phyloP scores from a whole-genome alignment of 768 basidiomycete genomes.

The Amanita polypyramis region DNA sequence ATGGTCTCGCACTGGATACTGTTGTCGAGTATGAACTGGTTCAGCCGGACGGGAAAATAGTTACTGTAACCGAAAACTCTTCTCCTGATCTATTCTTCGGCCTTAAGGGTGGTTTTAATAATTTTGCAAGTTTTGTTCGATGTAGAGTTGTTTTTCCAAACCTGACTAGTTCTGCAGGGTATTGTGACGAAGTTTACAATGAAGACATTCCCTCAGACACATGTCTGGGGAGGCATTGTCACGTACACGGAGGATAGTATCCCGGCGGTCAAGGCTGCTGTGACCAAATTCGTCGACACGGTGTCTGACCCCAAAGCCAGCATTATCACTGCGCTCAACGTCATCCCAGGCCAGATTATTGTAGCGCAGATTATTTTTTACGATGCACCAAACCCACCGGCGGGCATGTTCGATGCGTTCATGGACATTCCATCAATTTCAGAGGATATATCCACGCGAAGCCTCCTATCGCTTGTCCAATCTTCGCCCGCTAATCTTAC shows the following conservation, averaged over 20 bases:
- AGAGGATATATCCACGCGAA: conserved; percentile 28
- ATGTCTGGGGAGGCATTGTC: conserved; percentile 12
- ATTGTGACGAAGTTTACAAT: conserved; percentile 39
- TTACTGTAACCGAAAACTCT: conserved; percentile 10
- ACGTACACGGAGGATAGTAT: background rate
- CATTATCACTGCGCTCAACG: conserved; percentile 1
- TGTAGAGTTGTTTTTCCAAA: background rate
- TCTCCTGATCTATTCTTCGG: conserved; percentile 19
- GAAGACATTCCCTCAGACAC: conserved; percentile 29
- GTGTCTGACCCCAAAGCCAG: conserved; percentile 3
- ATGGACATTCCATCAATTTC: conserved; percentile 29
- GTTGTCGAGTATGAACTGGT: conserved; percentile 33
- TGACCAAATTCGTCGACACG: background rate
- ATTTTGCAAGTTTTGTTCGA: conserved; percentile 27
- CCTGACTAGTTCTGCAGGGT: conserved; percentile 17
- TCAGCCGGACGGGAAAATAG: conserved; percentile 28
- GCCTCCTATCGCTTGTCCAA: conserved; percentile 30
- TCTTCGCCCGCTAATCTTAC: conserved; percentile 26
- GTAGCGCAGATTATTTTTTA: conserved; percentile 41
- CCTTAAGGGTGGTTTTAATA: conserved; percentile 25
- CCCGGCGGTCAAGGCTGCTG: background rate
- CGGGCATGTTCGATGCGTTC: conserved; percentile 42
- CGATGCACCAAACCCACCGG: conserved; percentile 38
- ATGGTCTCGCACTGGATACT: conserved; percentile 34
- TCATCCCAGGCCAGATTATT: background rate